Evolutionary conservation across 2,329 filamentous ascomycete species (phyloP), one percentile per base, ranked within the genome.

Genomic region (Diaporthe australafricana): DNA sequence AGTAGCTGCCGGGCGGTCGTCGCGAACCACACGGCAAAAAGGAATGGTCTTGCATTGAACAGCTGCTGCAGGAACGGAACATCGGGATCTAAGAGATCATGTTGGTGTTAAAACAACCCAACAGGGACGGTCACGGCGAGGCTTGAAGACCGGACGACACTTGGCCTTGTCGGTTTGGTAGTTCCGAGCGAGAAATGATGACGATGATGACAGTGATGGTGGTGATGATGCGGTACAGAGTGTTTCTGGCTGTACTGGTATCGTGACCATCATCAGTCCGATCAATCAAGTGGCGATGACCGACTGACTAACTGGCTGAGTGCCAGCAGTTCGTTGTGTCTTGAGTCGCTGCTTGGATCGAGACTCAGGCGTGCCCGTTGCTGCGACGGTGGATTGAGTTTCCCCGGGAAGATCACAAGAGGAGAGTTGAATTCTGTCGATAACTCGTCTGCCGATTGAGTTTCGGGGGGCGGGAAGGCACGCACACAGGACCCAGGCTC

Each of bases 51-150:
- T 42, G 35, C 22, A 60, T 11, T 42, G 55, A 42, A 42, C 22
- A 30, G 16, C 16, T 12, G 56, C 56, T 47, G 57, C 57, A 62
- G 38, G 56, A 62, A 62, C 38, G 56, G 56, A 62, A 62, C 56
- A 62, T 45, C 56, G 56, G 56, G 56, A 62, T 45, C 56, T 30
- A 62, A 5, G 38, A 35, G 16, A 12, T 40, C n/a, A n/a, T 2
- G 32, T 35, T 42, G 22, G 20, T 42, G 56, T 30, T 30, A 2
- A 47, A 62, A 63, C 42, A 63, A 63, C 40, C 40, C 42, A 35
- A 7, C 20, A 25, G 57, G 35, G 57, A 7, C 17, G 27, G 42
- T 27, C 42, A 32, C 42, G 17, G 60, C 42, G 60, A 63, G n/a
- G 12, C 27, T 8, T 30, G 2, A 8, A 65, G 60, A 65, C 45